phyloP scores from a whole-genome alignment of 139 green algal genomes.

The Chlamydomonas schloesseri region DNA sequence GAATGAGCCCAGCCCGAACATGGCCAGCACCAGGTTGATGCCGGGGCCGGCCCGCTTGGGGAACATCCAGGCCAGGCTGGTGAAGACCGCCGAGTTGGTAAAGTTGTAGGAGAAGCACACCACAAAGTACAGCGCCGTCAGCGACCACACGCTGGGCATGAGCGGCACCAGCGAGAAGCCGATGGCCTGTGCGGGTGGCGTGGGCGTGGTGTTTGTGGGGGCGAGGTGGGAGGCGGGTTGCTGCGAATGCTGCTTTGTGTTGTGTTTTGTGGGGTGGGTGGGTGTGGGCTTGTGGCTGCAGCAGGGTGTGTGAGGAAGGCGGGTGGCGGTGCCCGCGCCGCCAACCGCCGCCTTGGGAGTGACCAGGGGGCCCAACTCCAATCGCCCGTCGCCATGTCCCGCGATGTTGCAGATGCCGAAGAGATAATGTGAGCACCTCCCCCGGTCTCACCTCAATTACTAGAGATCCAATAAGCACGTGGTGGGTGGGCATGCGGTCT shows the following conservation, averaged over 20 bases:
- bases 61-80: constrained; percentile 62
- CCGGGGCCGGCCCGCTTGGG: constrained; percentile 47
- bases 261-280: neutral
- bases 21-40: constrained; percentile 64
- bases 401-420: too few species aligned
- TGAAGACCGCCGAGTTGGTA: constrained; percentile 63
- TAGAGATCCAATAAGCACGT: constrained; percentile 56
- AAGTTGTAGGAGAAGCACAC: constrained; percentile 69
- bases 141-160: constrained; percentile 53
- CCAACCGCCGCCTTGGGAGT: too few species aligned
- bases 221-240: neutral
- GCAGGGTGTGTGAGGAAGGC: too few species aligned
- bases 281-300: neutral
- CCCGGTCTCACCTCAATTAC: constrained; percentile 45
- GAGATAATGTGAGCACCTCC: too few species aligned
- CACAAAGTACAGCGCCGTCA: constrained; percentile 58
- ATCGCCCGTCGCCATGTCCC: too few species aligned
- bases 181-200: constrained; percentile 34
- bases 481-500: constrained; percentile 55
- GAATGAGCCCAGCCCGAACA: constrained; percentile 65
- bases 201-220: neutral
- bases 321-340: too few species aligned
- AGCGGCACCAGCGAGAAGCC: constrained; percentile 59
- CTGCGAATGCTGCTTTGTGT: neutral
- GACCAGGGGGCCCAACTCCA: too few species aligned